Evolutionary conservation across 768 basidiomycete genomes (phyloP), one percentile per base, ranked within the genome.

Genomic region (Suillus ampliporus): DNA sequence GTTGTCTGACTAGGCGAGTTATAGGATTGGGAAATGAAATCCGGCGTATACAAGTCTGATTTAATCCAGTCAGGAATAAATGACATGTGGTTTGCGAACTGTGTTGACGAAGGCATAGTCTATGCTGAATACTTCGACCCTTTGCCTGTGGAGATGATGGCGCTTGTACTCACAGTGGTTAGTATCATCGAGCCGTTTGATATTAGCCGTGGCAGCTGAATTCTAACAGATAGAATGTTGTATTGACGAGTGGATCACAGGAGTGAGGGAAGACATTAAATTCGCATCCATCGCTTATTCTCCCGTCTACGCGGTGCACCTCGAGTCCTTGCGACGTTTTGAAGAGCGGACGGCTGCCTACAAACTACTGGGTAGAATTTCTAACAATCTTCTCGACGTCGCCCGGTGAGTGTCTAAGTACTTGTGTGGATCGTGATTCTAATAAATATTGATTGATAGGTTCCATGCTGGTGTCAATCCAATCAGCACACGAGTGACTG

Each of bases 51-150:
- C 60, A 64, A 73, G 59, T 57, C 67, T 31, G 44, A 38, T 1
- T 67, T 74, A 21, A 64, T 75, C 19, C 75, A 76, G 50, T 64
- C 65, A 47, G 46, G 57, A 1, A 48, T 69, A 57, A 74, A 75
- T 50, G 37, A 41, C 9, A 64, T 72, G 52, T 75, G 70, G 70
- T 74, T 76, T 61, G 54, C 51, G 31, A 72, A 74, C 57, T 57
- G 60, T 3, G 61, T 51, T 26, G 69, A 71, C 57, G 68, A 74
- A 47, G 75, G 75, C 23, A 62, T 72, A 5, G 52, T 60, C 5
- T 66, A 70, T 34, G 52, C 58, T 13, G 67, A 65, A 34, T 52
- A 67, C 31, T 76, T 75, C 52, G 64, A 68, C 19, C 74, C 71
- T 19, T 40, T 68, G n/a, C 57, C 56, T 15, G 40, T 57, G 19